These are phyloP conservation scores for Kluyveromyces marxianus DNA, from an alignment of 1,139 yeast genomes.

Conservation along the genomic window DNA sequence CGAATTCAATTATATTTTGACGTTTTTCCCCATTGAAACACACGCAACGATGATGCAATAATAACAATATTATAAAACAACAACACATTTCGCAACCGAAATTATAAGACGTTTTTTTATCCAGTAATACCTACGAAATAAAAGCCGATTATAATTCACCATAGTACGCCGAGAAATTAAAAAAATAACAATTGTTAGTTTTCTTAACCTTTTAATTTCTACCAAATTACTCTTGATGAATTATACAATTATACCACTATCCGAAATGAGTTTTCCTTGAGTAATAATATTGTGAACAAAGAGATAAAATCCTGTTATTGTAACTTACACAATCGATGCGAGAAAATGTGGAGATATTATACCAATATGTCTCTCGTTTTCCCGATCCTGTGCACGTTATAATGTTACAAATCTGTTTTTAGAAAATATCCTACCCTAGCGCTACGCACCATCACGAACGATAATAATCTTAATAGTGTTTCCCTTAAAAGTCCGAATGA, in stretches of 20 bases:
- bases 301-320: too few relatives aligned
- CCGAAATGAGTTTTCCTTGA: neutral
- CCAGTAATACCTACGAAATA: too few relatives aligned
- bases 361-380: too few relatives aligned
- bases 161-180: neutral
- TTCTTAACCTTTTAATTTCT: too few relatives aligned
- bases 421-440: too few relatives aligned
- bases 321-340: too few relatives aligned
- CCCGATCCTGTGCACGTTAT: neutral
- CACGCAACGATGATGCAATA: neutral
- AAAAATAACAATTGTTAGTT: too few relatives aligned
- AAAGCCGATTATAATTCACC: neutral
- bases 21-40: neutral
- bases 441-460: neutral
- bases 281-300: neutral
- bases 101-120: too few relatives aligned
- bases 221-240: neutral
- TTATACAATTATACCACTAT: neutral
- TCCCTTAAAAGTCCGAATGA: neutral
- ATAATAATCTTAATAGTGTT: neutral
- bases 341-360: too few relatives aligned
- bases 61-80: neutral
- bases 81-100: neutral
- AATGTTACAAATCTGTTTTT: neutral
- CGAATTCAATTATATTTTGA: neutral